Base-by-base conservation (phyloP, 352 stramenopile genomes). In the Thalassiosira exigua region DNA sequence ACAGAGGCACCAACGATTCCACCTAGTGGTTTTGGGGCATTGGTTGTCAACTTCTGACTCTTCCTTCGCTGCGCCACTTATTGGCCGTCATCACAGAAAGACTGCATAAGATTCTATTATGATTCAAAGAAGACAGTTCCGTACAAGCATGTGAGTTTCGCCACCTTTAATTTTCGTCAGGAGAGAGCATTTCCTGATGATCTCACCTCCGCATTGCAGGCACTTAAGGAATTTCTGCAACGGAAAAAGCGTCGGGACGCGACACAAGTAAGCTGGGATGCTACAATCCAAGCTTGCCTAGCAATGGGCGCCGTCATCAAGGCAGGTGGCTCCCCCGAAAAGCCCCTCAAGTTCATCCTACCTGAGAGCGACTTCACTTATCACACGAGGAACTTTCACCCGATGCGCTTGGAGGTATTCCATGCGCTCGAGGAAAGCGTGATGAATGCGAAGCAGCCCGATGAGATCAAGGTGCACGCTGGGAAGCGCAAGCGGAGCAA, bases 31-130 rank as follows among this genome's bases (percentile, higher is more conserved):
- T n/a, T n/a, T n/a, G n/a, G n/a, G n/a, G n/a, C n/a, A n/a, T n/a
- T n/a, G n/a, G n/a, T n/a, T n/a, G n/a, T n/a, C n/a, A n/a, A n/a
- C n/a, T n/a, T n/a, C n/a, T n/a, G n/a, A n/a, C n/a, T n/a, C n/a
- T n/a, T n/a, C n/a, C n/a, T n/a, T n/a, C n/a, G n/a, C n/a, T n/a
- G n/a, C n/a, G n/a, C n/a, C n/a, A n/a, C n/a, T n/a, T n/a, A n/a
- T n/a, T n/a, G n/a, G n/a, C n/a, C n/a, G n/a, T n/a, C n/a, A n/a
- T n/a, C n/a, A n/a, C n/a, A n/a, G n/a, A 95, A 95, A 32, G 97
- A 99, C 82, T 98, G 97, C 42, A 95, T 99, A 66, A 84, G 90
- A 36, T 98, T 99, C 56, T 99, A 99, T 85, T 99, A 99, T 75
- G 91, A 97, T 71, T 97, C 95, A 0, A 99, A 99, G 81, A 98